Evolutionary conservation across 371 early-diverging fungal genomes (phyloP).

Genomic region (Catenaria anguillulae): DNA sequence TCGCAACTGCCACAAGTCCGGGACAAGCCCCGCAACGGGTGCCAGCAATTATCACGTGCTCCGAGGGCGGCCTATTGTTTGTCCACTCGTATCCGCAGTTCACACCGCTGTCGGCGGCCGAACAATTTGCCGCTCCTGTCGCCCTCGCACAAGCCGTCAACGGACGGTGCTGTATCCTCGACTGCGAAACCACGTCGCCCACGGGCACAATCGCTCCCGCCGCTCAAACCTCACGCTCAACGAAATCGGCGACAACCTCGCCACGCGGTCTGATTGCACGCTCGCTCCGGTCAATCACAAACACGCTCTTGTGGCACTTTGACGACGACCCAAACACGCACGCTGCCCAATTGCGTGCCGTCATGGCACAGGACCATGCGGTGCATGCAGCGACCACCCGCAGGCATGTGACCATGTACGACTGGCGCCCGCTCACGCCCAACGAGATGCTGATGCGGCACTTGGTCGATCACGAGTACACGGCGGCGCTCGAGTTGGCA

Average conservation of each 20-base stretch:
- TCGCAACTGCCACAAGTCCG: not conserved
- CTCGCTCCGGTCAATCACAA: not conserved
- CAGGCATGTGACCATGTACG: not conserved
- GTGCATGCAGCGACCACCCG: too few species aligned
- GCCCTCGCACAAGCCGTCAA: not conserved
- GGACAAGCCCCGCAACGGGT: not conserved
- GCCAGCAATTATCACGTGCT: not conserved
- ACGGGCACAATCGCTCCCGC: not conserved
- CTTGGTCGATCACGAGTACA: not conserved
- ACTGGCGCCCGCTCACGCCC: not conserved
- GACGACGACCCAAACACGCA: not conserved
- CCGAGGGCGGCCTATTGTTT: not conserved
- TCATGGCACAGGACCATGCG: too few species aligned
- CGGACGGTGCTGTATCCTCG: not conserved
- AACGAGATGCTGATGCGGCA: not conserved
- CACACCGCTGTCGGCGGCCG: not conserved
- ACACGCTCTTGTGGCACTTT: not conserved
- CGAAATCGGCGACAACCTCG: too few species aligned
- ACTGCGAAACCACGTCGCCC: not conserved
- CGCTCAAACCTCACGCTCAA: too few species aligned
- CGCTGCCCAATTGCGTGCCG: not conserved
- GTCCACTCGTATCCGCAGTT: constrained; percentile 1
- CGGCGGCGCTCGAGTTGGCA: not conserved
- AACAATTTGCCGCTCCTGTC: not conserved
- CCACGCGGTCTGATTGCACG: not conserved